Evolutionary conservation across 2,329 filamentous ascomycete genomes (phyloP).

Genomic region (Fusarium secorum): DNA sequence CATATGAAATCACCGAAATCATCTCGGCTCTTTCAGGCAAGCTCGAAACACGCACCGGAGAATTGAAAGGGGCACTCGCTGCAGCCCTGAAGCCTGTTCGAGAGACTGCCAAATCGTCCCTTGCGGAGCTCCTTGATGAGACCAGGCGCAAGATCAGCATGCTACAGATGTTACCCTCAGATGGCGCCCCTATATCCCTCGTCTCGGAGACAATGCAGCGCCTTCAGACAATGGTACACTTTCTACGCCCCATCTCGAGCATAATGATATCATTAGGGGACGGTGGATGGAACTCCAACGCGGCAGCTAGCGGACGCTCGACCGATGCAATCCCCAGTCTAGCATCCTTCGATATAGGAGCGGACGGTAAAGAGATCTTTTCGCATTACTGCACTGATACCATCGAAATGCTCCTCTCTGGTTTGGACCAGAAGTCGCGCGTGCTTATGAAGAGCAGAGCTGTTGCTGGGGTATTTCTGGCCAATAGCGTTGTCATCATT

Average conservation of each 20-base stretch:
- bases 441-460: conserved; percentile 78
- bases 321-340: conserved; percentile 74
- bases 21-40: conserved; percentile 80
- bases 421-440: conserved; percentile 78
- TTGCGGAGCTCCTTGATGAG: conserved; percentile 85
- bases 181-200: conserved; percentile 80
- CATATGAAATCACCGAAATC: conserved; percentile 94
- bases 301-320: conserved; percentile 60
- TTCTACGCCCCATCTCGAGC: conserved; percentile 83
- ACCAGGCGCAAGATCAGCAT: conserved; percentile 73
- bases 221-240: conserved; percentile 85
- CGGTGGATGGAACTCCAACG: conserved; percentile 79
- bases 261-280: conserved; percentile 93
- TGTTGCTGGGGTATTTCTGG: conserved; percentile 85
- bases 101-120: conserved; percentile 88
- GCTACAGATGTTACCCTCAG: conserved; percentile 74
- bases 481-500: conserved; percentile 85
- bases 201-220: conserved; percentile 87
- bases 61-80: conserved; percentile 82
- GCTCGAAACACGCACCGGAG: conserved; percentile 82
- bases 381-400: conserved; percentile 90
- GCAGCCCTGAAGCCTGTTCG: conserved; percentile 88
- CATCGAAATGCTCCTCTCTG: conserved; percentile 79
- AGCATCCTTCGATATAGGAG: conserved; percentile 84
- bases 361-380: conserved; percentile 87